Conservation (phyloP, 2,329 filamentous ascomycete genomes). For the Tetracladium maxilliforme region DNA sequence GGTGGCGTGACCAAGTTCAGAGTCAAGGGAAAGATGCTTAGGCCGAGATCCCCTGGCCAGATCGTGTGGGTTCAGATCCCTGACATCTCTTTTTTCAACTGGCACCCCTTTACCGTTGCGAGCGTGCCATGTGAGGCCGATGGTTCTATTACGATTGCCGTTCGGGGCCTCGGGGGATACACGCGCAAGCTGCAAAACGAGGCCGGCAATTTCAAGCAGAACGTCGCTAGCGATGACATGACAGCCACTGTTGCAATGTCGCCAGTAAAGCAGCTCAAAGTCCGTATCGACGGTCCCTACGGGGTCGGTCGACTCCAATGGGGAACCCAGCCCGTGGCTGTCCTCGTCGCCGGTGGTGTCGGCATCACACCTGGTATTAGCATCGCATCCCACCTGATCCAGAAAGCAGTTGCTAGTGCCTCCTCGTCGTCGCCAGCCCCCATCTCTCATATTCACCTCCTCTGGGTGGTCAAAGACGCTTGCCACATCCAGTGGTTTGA, state of each 20-base stretch:
- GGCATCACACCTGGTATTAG: conserved; percentile 11
- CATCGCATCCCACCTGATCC: conserved; percentile 9
- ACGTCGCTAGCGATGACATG: conserved; percentile 1
- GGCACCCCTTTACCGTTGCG: conserved; percentile 13
- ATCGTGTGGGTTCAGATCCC: conserved; percentile 11
- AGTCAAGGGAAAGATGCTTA: conserved; percentile 6
- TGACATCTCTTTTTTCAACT: conserved; percentile 8
- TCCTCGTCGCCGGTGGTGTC: conserved; percentile 11
- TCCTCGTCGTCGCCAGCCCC: neutral
- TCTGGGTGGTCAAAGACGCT: conserved; percentile 7
- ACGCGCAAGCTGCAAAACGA: conserved; percentile 4
- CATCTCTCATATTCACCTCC: conserved; percentile 5
- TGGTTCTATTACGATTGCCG: conserved; percentile 7
- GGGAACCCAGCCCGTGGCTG: conserved; percentile 6
- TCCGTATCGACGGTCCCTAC: conserved; percentile 9
- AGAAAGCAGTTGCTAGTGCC: conserved; percentile 1
- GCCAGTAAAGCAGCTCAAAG: neutral
- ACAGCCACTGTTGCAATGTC: neutral
- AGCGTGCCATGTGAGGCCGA: conserved; percentile 4
- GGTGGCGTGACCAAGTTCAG: conserved; percentile 10
- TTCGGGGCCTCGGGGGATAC: conserved; percentile 7
- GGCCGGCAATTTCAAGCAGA: conserved; percentile 1
- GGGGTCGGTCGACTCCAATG: conserved; percentile 7
- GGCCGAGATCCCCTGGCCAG: conserved; percentile 6
- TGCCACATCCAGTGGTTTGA: conserved; percentile 7